Evolutionary conservation across 345 rosid genomes (phyloP).

Genomic region (Syzygium aqueum): DNA sequence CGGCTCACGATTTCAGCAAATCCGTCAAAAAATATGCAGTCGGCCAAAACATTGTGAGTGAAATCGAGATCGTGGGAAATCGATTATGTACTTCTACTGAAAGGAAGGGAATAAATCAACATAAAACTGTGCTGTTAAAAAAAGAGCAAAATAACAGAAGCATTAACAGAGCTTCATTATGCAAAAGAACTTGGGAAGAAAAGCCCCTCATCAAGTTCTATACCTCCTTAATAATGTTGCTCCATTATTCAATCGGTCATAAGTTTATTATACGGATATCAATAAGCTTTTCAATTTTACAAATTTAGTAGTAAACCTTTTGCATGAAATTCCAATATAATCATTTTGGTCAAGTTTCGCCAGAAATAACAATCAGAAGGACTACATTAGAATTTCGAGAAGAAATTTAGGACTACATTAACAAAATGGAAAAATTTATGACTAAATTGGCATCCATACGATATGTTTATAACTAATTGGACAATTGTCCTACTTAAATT

Average conservation of each 20-base stretch:
- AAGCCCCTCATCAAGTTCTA: background rate
- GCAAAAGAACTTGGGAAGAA: background rate
- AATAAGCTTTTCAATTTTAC: no score
- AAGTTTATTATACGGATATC: no score
- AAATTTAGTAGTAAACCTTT: no score
- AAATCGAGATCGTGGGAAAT: background rate
- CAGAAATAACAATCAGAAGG: background rate
- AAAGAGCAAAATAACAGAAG: background rate
- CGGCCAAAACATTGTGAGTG: background rate
- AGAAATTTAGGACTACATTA: background rate
- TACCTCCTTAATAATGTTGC: background rate
- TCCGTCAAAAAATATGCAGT: background rate
- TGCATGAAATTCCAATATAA: no score
- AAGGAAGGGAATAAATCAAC: background rate
- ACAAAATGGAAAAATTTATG: background rate
- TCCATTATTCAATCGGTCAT: no score
- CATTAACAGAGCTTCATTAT: background rate
- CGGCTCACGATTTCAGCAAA: no score
- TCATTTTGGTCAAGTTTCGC: no score
- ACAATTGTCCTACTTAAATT: background rate
- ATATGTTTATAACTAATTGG: background rate
- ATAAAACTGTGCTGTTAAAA: background rate
- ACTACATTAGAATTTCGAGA: background rate
- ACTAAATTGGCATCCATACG: background rate
- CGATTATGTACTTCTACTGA: background rate